Percentiles rank a stretch among this genome's conserved stretches.
These are phyloP conservation scores for Musa acuminata DNA, from an alignment of 176 grass and related monocot species.

Conservation along the genomic window DNA sequence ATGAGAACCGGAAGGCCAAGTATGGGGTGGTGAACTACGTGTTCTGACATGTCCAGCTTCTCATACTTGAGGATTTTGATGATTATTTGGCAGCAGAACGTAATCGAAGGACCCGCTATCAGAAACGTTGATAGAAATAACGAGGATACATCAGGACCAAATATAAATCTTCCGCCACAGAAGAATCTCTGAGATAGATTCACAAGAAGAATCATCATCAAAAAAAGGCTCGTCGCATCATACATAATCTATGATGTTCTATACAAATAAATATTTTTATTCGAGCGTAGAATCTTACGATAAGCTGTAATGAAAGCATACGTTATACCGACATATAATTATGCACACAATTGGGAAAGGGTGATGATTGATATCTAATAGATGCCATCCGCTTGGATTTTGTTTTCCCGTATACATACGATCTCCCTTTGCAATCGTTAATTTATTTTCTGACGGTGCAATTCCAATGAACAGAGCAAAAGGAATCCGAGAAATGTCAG, in stretches of 20 bases:
- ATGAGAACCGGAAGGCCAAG: slow-evolving; percentile 19
- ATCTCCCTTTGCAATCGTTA: no score
- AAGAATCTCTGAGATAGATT: slow-evolving; percentile 41
- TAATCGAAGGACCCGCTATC: slow-evolving; percentile 27
- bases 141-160: slow-evolving; percentile 44
- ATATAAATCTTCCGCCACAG: slow-evolving; percentile 42
- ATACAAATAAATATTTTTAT: no score
- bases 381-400: no score
- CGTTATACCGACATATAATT: no score
- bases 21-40: slow-evolving; percentile 2
- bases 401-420: no score
- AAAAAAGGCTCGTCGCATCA: no score
- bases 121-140: slow-evolving; percentile 35
- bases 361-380: no score
- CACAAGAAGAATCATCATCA: neutral
- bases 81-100: slow-evolving; percentile 39
- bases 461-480: neutral
- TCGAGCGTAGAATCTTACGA: no score
- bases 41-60: neutral
- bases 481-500: no score
- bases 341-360: neutral
- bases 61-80: slow-evolving; percentile 21
- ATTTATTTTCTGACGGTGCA: no score
- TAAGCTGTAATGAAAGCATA: no score
- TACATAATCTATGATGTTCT: no score